These are phyloP conservation scores for Aspergillus mulundensis DNA, from an alignment of 495 filamentous ascomycete genomes.

Conservation along the genomic window DNA sequence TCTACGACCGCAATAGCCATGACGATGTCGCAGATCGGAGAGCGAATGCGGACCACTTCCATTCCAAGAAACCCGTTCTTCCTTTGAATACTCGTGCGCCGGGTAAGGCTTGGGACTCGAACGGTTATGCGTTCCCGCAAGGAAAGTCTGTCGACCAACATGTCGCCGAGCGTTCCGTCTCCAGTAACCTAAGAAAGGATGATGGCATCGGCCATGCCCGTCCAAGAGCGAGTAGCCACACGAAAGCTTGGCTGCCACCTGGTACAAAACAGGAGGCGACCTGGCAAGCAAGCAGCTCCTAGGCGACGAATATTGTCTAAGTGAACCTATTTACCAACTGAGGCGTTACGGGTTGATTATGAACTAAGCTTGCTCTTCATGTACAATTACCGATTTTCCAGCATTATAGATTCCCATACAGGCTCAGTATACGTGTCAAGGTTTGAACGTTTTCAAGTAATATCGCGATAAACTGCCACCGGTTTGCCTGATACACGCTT, in stretches of 20 bases:
- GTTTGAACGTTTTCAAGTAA: no score
- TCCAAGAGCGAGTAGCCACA: slow-evolving; percentile 54
- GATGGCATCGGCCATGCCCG: slow-evolving; percentile 50
- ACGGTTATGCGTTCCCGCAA: slow-evolving; percentile 39
- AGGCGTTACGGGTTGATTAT: neutral
- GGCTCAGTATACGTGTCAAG: no score
- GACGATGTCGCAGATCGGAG: slow-evolving; percentile 75
- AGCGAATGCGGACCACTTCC: slow-evolving; percentile 54
- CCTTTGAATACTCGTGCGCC: slow-evolving; percentile 54
- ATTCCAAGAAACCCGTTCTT: slow-evolving; percentile 60
- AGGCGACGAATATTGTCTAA: slow-evolving; percentile 9
- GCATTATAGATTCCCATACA: no score
- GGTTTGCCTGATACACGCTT: no score
- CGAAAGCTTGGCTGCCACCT: slow-evolving; percentile 59
- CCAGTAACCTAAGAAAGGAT: slow-evolving; percentile 54
- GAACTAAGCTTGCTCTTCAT: neutral
- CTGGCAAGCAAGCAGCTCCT: slow-evolving; percentile 59
- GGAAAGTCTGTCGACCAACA: slow-evolving; percentile 25
- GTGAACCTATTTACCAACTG: no score
- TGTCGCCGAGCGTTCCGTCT: slow-evolving; percentile 22
- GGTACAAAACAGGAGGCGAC: slow-evolving; percentile 80
- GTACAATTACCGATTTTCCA: neutral
- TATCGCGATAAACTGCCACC: no score
- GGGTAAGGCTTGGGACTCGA: slow-evolving; percentile 36
- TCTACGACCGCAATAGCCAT: slow-evolving; percentile 91